Evolutionary conservation across 345 rosid genomes (phyloP).

Genomic region (Acer campestre): DNA sequence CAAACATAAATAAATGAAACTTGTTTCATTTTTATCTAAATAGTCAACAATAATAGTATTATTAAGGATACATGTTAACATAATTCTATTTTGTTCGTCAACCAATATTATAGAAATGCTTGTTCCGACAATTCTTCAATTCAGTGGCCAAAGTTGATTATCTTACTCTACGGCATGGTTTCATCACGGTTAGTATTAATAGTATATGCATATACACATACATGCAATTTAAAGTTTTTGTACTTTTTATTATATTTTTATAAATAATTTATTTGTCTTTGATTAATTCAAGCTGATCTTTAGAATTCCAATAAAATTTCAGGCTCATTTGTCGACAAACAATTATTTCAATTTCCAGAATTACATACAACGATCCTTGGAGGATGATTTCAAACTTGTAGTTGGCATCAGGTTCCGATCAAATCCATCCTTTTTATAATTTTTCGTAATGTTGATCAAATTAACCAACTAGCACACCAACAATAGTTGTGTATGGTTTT

Average conservation of each 20-base stretch:
- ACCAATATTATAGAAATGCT: slow-evolving; percentile 46
- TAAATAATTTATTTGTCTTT: not conserved
- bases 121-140: slow-evolving; percentile 64
- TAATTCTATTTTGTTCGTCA: too few species aligned
- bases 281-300: not conserved
- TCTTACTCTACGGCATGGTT: slow-evolving; percentile 77
- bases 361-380: slow-evolving; percentile 73
- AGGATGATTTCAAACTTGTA: slow-evolving; percentile 76
- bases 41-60: too few species aligned
- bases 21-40: too few species aligned
- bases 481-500: too few species aligned
- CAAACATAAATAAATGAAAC: not conserved
- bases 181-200: slow-evolving; percentile 47
- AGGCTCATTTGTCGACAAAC: slow-evolving; percentile 58
- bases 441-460: too few species aligned
- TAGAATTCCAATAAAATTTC: not conserved
- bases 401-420: slow-evolving; percentile 64
- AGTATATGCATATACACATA: too few species aligned
- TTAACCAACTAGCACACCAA: not conserved
- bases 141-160: slow-evolving; percentile 81
- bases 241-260: not conserved
- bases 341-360: slow-evolving; percentile 65
- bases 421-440: not conserved
- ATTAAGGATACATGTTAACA: too few species aligned
- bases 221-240: too few species aligned